Evolutionary conservation across 306 rosid species (phyloP), one percentile per base, ranked within the genome.

Genomic region (Geum urbanum): DNA sequence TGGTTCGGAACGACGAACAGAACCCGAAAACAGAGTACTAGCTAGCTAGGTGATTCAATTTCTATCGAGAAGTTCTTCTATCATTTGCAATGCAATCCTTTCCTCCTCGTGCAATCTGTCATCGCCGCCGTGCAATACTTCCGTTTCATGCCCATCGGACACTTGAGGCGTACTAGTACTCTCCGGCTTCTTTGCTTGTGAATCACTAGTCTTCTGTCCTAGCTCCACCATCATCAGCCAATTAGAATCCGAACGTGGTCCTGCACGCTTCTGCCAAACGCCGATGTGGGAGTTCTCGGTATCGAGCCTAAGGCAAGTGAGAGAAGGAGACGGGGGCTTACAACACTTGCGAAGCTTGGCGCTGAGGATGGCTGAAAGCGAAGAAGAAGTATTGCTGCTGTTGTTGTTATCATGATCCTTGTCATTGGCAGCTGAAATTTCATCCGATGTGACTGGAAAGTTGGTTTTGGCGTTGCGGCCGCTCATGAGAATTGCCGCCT

Each of bases 141-240:
- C 70, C 6, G 66, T 19, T 51, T 39, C 62, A 2, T 39, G 50
- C 19, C 20, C 45, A 4, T 18, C 50, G 7, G 57, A 10, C 16
- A 62, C 32, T 39, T 24, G 20, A 39, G 50, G 8, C 3, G 61
- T 37, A 6, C 22, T 47, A 47, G 22, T 18, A 40, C 8, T 40
- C 40, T 56, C 62, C 0, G 70, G 48, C 22, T 51, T 15, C 35
- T 58, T 58, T 19, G 5, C 67, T 60, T 46, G 63, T 37, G 49
- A 37, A 14, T 63, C 53, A 19, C 53, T 0, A 24, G 27, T 24
- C 65, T 50, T 71, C 66, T 10, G 74, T 20, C 75, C 90, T 8
- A 91, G 71, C 80, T 88, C 83, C 22, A 86, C 87, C 92, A 84
- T 91, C 97, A 86, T 91, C 72, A 91, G 79, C 97, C 97, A 91